Evolutionary conservation across 2,329 filamentous ascomycete species (phyloP).

Genomic region (Pseudogymnoascus sp.): DNA sequence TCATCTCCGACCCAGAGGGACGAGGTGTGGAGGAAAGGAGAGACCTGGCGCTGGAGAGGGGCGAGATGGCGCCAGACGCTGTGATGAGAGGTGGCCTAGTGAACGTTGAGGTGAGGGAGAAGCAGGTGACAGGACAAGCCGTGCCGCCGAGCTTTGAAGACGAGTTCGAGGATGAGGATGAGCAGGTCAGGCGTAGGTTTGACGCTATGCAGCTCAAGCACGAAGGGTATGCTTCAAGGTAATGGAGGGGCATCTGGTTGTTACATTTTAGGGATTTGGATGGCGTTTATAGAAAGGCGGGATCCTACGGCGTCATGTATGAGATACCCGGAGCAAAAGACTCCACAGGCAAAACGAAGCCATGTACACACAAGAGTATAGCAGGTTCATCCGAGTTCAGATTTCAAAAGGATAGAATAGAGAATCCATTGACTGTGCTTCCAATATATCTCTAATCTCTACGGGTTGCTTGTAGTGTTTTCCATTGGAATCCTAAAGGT

Average conservation of each 20-base stretch:
- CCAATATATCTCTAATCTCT: not conserved
- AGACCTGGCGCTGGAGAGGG: constrained; percentile 46
- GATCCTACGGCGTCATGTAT: not conserved
- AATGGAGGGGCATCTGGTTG: constrained; percentile 17
- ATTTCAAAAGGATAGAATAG: not conserved
- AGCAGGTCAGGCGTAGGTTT: constrained; percentile 23
- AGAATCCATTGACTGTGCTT: not conserved
- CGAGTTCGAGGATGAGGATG: constrained; percentile 22
- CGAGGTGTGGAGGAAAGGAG: constrained; percentile 31
- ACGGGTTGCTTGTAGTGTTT: not conserved
- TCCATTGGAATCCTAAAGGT: not conserved
- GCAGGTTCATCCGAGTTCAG: not conserved
- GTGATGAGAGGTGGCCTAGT: constrained; percentile 27
- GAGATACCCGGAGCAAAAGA: constrained; percentile 2
- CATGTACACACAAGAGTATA: not conserved
- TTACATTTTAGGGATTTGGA: not conserved
- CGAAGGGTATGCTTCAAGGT: constrained; percentile 27
- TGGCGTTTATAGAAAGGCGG: constrained; percentile 4
- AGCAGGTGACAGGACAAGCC: constrained; percentile 35
- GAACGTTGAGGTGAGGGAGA: constrained; percentile 47
- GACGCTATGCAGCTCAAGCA: constrained; percentile 26
- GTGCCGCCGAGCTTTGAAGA: constrained; percentile 33
- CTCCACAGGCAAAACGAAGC: not conserved
- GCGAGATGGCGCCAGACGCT: constrained; percentile 26
- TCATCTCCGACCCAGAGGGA: constrained; percentile 38